phyloP scores from a whole-genome alignment of 768 basidiomycete genomes.

The Podaxis mareebaensis region DNA sequence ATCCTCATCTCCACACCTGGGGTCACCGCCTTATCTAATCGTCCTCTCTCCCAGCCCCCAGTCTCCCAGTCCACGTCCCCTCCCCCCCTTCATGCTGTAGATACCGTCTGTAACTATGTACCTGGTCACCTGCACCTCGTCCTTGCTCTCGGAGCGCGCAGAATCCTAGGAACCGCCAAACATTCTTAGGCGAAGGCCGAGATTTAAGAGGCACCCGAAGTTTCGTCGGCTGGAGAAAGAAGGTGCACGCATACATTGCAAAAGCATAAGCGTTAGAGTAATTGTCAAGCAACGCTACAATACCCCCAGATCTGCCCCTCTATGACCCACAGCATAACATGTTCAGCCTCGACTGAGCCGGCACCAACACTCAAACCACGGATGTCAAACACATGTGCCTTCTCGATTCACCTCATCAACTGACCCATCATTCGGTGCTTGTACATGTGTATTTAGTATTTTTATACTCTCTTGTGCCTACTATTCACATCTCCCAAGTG shows the following conservation, averaged over 20 bases:
- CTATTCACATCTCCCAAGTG: not conserved
- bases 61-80: not conserved
- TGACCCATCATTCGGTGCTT: not conserved
- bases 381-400: not conserved
- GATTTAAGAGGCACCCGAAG: conserved; percentile 11
- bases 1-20: conserved; percentile 1
- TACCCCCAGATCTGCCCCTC: not conserved
- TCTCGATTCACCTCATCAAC: not conserved
- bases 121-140: not conserved
- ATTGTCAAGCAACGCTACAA: not conserved
- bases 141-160: not conserved
- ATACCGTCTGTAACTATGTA: not conserved
- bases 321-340: not conserved
- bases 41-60: not conserved
- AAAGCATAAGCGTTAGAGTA: not conserved
- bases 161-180: not conserved
- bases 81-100: not conserved
- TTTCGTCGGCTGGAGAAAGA: conserved; percentile 12
- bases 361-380: not conserved
- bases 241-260: not conserved
- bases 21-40: not conserved
- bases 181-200: not conserved
- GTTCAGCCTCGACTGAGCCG: not conserved
- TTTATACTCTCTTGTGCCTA: not conserved
- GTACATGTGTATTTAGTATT: not conserved